A percentile compares a stretch with the other conserved stretches of the same genome.
Conservation (phyloP, 2,329 filamentous ascomycete genomes). For the Remersonia thermophila region DNA sequence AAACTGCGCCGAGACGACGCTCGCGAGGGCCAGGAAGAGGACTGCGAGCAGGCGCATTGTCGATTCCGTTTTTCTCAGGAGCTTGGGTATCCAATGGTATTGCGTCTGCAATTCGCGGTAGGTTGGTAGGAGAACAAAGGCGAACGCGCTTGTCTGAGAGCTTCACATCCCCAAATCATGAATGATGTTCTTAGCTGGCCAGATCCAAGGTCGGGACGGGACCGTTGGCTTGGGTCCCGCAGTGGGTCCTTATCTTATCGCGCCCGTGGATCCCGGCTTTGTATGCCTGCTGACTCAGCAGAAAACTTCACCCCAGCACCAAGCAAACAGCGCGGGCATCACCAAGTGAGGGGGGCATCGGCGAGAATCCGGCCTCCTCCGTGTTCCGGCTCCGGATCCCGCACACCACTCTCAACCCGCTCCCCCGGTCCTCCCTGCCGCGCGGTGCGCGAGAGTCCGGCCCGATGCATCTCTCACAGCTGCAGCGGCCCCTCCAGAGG, state of each 20-base stretch:
- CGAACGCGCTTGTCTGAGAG: background rate
- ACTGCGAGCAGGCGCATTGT: conserved; percentile 23
- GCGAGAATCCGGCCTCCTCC: too few relatives aligned
- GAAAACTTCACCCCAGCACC: conserved; percentile 21
- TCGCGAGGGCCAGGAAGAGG: conserved; percentile 44
- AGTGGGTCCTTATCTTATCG: background rate
- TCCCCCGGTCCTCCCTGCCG: conserved; percentile 3
- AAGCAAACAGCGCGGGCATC: conserved; percentile 1
- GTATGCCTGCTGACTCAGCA: conserved; percentile 29
- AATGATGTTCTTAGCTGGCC: conserved; percentile 1
- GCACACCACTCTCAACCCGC: conserved; percentile 3
- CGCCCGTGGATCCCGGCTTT: conserved; percentile 1
- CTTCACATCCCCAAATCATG: too few relatives aligned
- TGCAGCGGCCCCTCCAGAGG: conserved; percentile 35
- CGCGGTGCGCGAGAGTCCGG: conserved; percentile 6
- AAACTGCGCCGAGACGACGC: conserved; percentile 65
- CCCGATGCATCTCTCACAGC: conserved; percentile 33
- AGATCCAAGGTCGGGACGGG: too few relatives aligned
- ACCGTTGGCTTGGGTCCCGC: too few relatives aligned
- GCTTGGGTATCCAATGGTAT: background rate
- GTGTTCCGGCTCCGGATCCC: background rate
- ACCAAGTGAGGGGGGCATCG: background rate
- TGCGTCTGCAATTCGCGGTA: too few relatives aligned
- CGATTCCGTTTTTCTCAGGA: background rate
- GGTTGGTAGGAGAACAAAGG: too few relatives aligned